Conservation (phyloP, 2,329 filamentous ascomycete genomes). For the Aciculosporium take region DNA sequence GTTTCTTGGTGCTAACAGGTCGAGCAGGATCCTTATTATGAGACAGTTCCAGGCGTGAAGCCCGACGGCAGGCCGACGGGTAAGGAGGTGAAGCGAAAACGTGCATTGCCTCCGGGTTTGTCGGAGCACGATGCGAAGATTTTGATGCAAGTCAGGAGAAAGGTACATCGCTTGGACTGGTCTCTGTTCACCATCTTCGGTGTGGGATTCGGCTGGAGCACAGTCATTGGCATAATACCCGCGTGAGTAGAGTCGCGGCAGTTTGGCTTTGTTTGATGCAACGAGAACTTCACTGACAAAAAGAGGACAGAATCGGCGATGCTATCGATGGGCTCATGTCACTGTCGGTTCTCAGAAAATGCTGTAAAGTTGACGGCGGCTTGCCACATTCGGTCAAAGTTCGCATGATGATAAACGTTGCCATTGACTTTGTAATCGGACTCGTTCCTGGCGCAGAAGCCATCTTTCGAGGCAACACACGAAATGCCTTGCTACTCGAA, state of each 20-base stretch:
- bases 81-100: constrained; percentile 72
- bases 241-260: constrained; percentile 41
- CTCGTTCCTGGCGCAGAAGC: constrained; percentile 61
- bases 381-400: constrained; percentile 46
- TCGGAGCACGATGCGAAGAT: constrained; percentile 69
- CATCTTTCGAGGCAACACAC: constrained; percentile 59
- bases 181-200: constrained; percentile 69
- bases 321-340: constrained; percentile 59
- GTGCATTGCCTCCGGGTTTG: constrained; percentile 69
- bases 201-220: constrained; percentile 77
- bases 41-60: constrained; percentile 61
- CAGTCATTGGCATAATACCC: constrained; percentile 72
- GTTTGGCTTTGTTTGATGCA: not conserved
- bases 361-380: constrained; percentile 61
- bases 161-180: constrained; percentile 77
- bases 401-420: constrained; percentile 70
- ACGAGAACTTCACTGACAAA: not conserved
- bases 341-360: constrained; percentile 58
- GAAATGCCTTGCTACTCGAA: constrained; percentile 58
- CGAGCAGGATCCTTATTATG: constrained; percentile 74
- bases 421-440: constrained; percentile 59
- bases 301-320: constrained; percentile 54
- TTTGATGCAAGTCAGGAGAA: constrained; percentile 71
- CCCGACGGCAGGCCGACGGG: constrained; percentile 48
- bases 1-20: constrained; percentile 15